phyloP scores from a whole-genome alignment of 768 basidiomycete genomes.

The Hypholoma sublateritium region DNA sequence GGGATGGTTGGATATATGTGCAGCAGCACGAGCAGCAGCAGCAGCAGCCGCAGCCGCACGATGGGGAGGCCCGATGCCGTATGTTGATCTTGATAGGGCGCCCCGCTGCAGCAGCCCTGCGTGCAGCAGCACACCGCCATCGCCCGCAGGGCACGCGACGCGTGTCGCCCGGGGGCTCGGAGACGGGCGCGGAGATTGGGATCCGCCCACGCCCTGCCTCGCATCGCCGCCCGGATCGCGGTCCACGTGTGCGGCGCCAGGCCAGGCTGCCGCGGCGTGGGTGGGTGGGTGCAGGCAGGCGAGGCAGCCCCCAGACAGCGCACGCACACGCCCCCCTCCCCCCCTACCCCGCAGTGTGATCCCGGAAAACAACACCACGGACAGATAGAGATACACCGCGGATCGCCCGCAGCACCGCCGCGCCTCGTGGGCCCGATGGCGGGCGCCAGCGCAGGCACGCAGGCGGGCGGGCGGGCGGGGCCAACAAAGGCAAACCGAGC shows the following conservation, averaged over 20 bases:
- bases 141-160: conserved; percentile 10
- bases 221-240: conserved; percentile 10
- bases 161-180: conserved; percentile 1
- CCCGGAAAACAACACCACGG: no score
- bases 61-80: conserved; percentile 11
- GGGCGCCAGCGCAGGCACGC: no score
- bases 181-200: conserved; percentile 9
- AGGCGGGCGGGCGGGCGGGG: no score
- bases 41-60: background rate
- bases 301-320: no score
- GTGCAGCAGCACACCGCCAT: conserved; percentile 15
- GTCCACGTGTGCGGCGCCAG: conserved; percentile 15
- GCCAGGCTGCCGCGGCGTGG: background rate
- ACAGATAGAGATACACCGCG: no score
- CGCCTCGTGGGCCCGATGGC: conserved; percentile 7
- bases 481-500: conserved; percentile 12
- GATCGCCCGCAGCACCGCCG: conserved; percentile 3
- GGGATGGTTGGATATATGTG: no score
- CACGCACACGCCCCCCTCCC: no score
- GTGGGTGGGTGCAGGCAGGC: no score
- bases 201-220: no score
- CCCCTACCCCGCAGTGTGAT: no score
- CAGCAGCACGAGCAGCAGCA: background rate
- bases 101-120: conserved; percentile 6
- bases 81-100: conserved; percentile 16